A percentile compares a stretch with the other conserved stretches of the same genome.
Evolutionary conservation across 2,329 filamentous ascomycete species (phyloP).

Genomic region (Curvularia sp.): DNA sequence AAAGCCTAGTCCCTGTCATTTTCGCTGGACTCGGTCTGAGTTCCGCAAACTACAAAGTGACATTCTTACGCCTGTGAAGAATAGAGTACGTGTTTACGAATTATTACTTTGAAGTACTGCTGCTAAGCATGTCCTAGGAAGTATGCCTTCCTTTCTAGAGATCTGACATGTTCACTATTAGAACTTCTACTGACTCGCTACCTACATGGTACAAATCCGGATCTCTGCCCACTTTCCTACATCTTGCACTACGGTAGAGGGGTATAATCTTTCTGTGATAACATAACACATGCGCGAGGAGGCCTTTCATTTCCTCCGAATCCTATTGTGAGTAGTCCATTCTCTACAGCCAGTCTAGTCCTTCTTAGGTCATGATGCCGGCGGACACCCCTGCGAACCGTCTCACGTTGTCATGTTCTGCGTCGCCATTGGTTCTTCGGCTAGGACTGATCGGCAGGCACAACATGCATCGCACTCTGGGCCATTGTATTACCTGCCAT

Average conservation of each 20-base stretch:
- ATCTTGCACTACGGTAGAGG: background rate
- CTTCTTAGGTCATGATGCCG: background rate
- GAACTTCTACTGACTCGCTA: background rate
- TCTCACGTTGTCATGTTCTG: conserved; percentile 30
- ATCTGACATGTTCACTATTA: too few relatives aligned
- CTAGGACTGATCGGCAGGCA: conserved; percentile 21
- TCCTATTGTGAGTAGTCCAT: background rate
- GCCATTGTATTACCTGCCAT: background rate
- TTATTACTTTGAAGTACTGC: too few relatives aligned
- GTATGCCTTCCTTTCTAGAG: too few relatives aligned
- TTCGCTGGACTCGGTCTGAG: too few relatives aligned
- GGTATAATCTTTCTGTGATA: background rate
- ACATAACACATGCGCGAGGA: background rate
- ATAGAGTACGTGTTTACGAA: too few relatives aligned
- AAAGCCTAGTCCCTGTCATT: too few relatives aligned
- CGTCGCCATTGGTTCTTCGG: conserved; percentile 21
- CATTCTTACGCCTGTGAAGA: too few relatives aligned
- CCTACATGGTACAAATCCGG: background rate
- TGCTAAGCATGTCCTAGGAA: too few relatives aligned
- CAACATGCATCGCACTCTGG: conserved; percentile 4
- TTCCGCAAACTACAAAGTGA: too few relatives aligned
- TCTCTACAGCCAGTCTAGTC: background rate
- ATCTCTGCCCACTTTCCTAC: background rate
- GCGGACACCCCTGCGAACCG: conserved; percentile 1
- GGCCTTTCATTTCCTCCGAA: background rate